phyloP scores from a whole-genome alignment of 495 filamentous ascomycete species.

The Podospora pseudopauciseta region DNA sequence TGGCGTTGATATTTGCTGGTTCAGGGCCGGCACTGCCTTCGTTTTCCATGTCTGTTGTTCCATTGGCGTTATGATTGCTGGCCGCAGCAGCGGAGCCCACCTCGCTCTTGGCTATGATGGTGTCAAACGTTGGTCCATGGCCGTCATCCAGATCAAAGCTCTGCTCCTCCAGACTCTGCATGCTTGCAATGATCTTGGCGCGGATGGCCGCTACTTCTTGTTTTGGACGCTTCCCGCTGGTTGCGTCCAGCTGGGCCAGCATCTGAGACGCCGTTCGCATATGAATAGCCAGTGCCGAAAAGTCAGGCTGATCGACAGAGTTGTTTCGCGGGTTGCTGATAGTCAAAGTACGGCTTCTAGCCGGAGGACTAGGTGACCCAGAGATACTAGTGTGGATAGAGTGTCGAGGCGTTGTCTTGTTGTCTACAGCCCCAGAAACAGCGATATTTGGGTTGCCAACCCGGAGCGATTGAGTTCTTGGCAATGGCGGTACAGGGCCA shows the following conservation, averaged over 20 bases:
- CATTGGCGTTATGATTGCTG: conserved; percentile 31
- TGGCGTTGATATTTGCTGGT: conserved; percentile 51
- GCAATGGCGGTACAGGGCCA: conserved; percentile 16
- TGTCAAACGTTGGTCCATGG: conserved; percentile 64
- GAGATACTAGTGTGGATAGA: conserved; percentile 49
- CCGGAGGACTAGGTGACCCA: conserved; percentile 56
- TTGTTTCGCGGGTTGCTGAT: conserved; percentile 41
- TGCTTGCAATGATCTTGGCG: conserved; percentile 75
- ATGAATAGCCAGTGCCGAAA: conserved; percentile 71
- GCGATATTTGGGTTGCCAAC: conserved; percentile 56
- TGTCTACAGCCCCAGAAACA: conserved; percentile 44
- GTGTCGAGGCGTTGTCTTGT: conserved; percentile 55
- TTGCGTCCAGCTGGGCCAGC: conserved; percentile 71
- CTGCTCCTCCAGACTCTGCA: conserved; percentile 78
- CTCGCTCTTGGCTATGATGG: conserved; percentile 60
- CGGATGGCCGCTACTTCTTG: conserved; percentile 71
- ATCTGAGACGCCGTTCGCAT: conserved; percentile 78
- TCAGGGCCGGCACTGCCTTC: conserved; percentile 30
- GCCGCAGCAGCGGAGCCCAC: conserved; percentile 40
- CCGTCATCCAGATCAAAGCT: conserved; percentile 63
- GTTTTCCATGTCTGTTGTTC: conserved; percentile 39
- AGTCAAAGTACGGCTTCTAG: conserved; percentile 46
- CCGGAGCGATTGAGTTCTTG: conserved; percentile 38
- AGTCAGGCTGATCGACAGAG: conserved; percentile 59
- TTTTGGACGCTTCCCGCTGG: conserved; percentile 64